Base-by-base conservation (phyloP, 225 moss, liverwort and hornwort genomes). In the Pseudoscleropodium purum region DNA sequence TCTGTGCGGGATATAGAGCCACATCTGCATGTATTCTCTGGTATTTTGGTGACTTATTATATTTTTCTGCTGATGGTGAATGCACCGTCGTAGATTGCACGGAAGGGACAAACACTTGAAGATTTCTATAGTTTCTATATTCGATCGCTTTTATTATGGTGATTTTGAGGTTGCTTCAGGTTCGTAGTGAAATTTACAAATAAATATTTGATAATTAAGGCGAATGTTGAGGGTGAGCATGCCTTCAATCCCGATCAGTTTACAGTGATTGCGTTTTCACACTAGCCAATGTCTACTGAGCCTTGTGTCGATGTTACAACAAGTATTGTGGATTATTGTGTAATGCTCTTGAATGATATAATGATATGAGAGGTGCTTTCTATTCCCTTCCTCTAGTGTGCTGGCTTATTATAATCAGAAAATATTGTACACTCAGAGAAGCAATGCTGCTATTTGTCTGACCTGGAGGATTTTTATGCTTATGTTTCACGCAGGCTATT, bases 401-500 rank as follows among this genome's bases (percentile, higher is more conserved):
- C 75, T 65, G 41, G 65, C 56, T 88, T 52, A 25, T 34, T 76
- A 29, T 39, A 64, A 75, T 83, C 29, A 88, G 43, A 75, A 54
- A 52, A 41, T 33, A 59, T 74, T 52, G 23, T 72, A 51, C 56
- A 62, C 52, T 74, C 39, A 21, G 52, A 82, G 63, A 64, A 65
- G 39, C 39, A 66, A 15, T 43, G 87, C 47, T 72, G 8, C 54
- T 49, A 87, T 81, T 81, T 88, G 84, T 60, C 77, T 90, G 81
- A 87, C 49, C 56, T 24, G 87, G 88, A 91, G 79, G 47, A 63
- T 83, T 51, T 65, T 62, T 27, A 63, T 75, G 65, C 69, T 88
- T 41, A 37, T 70, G 41, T 64, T 89, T 75, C 68, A 64, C 49
- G 70, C 95, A 98, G 97, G 96, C 96, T 67, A 95, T 93, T 88